Percentiles rank a stretch among this genome's conserved stretches.
Conservation (phyloP, 345 rosid species). For the Carallia brachiata region DNA sequence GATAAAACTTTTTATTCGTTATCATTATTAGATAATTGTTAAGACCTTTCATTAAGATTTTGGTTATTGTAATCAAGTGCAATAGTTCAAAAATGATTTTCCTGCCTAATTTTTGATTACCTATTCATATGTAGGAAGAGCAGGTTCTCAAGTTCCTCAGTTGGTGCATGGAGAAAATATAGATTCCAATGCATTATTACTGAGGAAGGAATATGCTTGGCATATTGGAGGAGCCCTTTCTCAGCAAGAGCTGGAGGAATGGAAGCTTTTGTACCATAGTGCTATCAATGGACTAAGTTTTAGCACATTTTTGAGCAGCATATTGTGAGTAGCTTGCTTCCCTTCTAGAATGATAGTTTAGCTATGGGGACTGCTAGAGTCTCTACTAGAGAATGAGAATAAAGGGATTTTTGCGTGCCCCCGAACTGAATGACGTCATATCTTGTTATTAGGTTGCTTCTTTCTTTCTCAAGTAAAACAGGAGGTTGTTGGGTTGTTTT, state of each 20-base stretch:
- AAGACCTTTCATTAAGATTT: not conserved
- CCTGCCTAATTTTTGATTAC: not conserved
- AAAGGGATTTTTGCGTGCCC: not conserved
- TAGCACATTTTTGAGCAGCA: constrained; percentile 74
- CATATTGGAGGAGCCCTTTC: constrained; percentile 90
- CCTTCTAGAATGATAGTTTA: not conserved
- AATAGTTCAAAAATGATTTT: constrained; percentile 2
- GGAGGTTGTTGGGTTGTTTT: constrained; percentile 4
- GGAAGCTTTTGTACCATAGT: constrained; percentile 89
- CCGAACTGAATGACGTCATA: not conserved
- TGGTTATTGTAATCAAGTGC: not conserved
- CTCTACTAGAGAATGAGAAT: not conserved
- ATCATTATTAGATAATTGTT: not conserved
- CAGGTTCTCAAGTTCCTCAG: constrained; percentile 65
- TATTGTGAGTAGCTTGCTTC: constrained; percentile 50
- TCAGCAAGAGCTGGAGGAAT: constrained; percentile 66
- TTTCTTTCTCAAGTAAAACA: not conserved
- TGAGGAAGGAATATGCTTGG: constrained; percentile 85
- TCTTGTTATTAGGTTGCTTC: not conserved
- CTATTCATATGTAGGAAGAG: constrained; percentile 42
- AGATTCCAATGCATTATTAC: constrained; percentile 41
- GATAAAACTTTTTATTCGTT: not conserved
- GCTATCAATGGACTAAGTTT: constrained; percentile 73
- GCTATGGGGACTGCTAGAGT: not conserved
- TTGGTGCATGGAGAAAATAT: constrained; percentile 46